A percentile compares a stretch with the other conserved stretches of the same genome.
phyloP scores from a whole-genome alignment of 2,329 filamentous ascomycete species.

The Sclerotinia spermophila region DNA sequence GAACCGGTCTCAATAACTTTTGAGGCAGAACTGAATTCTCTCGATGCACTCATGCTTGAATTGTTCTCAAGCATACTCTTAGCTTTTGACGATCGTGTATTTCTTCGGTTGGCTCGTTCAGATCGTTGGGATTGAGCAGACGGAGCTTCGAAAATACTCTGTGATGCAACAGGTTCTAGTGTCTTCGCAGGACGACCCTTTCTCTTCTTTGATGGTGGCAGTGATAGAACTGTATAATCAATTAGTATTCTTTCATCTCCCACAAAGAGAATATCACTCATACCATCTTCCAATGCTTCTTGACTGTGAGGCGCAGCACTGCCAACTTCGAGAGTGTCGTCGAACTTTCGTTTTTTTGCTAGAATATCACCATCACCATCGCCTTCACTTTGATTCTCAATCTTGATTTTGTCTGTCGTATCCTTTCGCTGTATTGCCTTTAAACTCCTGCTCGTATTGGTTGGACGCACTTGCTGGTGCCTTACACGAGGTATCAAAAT shows the following conservation, averaged over 20 bases:
- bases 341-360: slow-evolving; percentile 27
- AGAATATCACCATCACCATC: not conserved
- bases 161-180: not conserved
- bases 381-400: not conserved
- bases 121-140: not conserved
- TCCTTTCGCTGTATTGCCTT: not conserved
- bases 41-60: not conserved
- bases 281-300: slow-evolving; percentile 20
- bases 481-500: slow-evolving; percentile 28
- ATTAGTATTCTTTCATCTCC: not conserved
- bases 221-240: not conserved
- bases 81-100: slow-evolving; percentile 8
- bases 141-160: not conserved
- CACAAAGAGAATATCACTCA: not conserved
- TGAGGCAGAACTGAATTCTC: not conserved
- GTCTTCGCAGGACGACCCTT: slow-evolving; percentile 18
- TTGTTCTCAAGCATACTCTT: slow-evolving; percentile 18
- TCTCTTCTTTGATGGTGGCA: slow-evolving; percentile 22
- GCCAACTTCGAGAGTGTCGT: slow-evolving; percentile 18
- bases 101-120: slow-evolving; percentile 1
- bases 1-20: not conserved
- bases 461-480: not conserved
- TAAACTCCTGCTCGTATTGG: not conserved
- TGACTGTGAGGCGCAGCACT: slow-evolving; percentile 30
- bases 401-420: not conserved